phyloP scores from a whole-genome alignment of 495 filamentous ascomycete genomes.

The Penicillium pulvis region DNA sequence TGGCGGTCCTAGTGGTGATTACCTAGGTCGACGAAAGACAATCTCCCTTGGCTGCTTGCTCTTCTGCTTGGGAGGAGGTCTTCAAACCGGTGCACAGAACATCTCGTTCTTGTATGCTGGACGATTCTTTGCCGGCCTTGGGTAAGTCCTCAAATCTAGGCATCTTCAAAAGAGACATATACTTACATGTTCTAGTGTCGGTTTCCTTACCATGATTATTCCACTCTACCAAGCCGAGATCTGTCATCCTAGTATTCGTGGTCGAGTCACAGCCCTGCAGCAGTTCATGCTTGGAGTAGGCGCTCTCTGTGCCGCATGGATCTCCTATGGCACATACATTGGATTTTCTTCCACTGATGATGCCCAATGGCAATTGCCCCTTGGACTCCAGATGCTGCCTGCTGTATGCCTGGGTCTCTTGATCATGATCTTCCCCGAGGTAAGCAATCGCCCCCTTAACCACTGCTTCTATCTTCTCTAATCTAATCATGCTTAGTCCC shows the following conservation, averaged over 20 bases:
- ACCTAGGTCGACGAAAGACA: constrained; percentile 42
- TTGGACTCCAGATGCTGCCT: constrained; percentile 46
- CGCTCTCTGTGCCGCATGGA: constrained; percentile 41
- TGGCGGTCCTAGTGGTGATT: constrained; percentile 43
- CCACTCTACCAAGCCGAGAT: constrained; percentile 51
- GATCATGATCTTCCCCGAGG: constrained; percentile 54
- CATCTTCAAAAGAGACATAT: not conserved
- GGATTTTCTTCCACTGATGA: constrained; percentile 49
- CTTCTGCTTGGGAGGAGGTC: constrained; percentile 47
- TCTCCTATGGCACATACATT: constrained; percentile 49
- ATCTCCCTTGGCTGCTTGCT: constrained; percentile 46
- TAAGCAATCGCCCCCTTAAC: constrained; percentile 10
- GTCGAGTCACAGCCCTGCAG: constrained; percentile 43
- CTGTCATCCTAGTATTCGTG: constrained; percentile 47
- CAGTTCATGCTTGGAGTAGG: constrained; percentile 52
- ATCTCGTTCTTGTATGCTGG: constrained; percentile 43
- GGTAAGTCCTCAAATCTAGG: constrained; percentile 50
- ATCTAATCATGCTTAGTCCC: constrained; percentile 36
- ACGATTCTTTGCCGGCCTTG: constrained; percentile 46
- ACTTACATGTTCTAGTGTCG: constrained; percentile 38
- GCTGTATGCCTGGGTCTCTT: constrained; percentile 43
- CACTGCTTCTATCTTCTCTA: constrained; percentile 15
- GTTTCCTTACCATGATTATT: constrained; percentile 60
- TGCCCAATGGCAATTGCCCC: constrained; percentile 45
- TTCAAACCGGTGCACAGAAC: constrained; percentile 43